phyloP scores from a whole-genome alignment of 2,329 filamentous ascomycete genomes.

The Plectosphaerella plurivora region DNA sequence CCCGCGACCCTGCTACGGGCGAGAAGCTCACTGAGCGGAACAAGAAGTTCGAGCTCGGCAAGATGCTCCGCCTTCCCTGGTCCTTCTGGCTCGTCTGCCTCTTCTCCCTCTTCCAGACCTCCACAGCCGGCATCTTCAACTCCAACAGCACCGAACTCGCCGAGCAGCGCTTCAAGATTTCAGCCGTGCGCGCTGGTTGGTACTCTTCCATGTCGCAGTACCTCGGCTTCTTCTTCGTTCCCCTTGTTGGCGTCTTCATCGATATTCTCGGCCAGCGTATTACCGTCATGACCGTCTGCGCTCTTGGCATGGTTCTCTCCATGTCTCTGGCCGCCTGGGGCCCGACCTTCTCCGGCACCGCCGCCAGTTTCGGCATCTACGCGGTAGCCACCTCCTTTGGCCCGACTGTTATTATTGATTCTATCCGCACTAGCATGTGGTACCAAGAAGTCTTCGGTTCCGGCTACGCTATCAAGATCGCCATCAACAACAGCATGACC shows the following conservation, averaged over 20 bases:
- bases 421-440: slow-evolving; percentile 56
- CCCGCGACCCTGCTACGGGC: slow-evolving; percentile 50
- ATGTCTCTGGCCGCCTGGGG: slow-evolving; percentile 31
- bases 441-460: slow-evolving; percentile 56
- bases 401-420: slow-evolving; percentile 55
- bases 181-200: slow-evolving; percentile 53
- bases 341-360: slow-evolving; percentile 43
- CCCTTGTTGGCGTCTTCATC: slow-evolving; percentile 49
- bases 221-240: slow-evolving; percentile 50
- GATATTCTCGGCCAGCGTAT: slow-evolving; percentile 52
- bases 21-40: slow-evolving; percentile 57
- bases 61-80: slow-evolving; percentile 56
- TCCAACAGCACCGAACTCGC: slow-evolving; percentile 59
- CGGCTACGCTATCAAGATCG: slow-evolving; percentile 56
- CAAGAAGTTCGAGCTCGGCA: slow-evolving; percentile 50
- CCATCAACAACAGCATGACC: slow-evolving; percentile 60
- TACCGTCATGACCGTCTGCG: slow-evolving; percentile 43
- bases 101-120: slow-evolving; percentile 57
- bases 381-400: slow-evolving; percentile 52
- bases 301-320: neutral
- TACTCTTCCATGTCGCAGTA: slow-evolving; percentile 55
- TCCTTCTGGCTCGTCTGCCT: slow-evolving; percentile 50
- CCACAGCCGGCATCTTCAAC: slow-evolving; percentile 47
- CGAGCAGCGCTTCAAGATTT: slow-evolving; percentile 53
- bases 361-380: slow-evolving; percentile 55